Conservation (phyloP, 2,329 filamentous ascomycete genomes). For the Aspergillus floridensis region DNA sequence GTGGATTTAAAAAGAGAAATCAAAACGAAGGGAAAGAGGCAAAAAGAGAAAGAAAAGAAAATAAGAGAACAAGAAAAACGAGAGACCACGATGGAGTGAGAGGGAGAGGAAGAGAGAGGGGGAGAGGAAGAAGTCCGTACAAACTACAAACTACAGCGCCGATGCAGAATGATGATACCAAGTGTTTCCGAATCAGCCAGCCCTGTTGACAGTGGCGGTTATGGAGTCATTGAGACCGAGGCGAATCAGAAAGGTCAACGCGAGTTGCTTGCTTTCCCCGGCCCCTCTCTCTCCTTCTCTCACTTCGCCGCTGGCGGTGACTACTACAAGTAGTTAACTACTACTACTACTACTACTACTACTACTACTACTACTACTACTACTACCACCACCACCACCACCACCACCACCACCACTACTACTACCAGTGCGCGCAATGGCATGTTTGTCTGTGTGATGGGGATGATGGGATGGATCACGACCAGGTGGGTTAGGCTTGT, state of each 20-base stretch:
- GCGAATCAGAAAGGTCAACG: constrained; percentile 4
- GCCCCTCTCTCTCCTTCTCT: no score
- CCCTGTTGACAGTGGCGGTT: constrained; percentile 12
- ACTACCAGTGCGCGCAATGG: not conserved
- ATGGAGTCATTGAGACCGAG: constrained; percentile 1
- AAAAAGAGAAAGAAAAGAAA: constrained; percentile 12
- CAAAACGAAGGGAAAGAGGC: constrained; percentile 2
- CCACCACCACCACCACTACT: no score
- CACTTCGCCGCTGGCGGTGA: no score
- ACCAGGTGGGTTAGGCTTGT: not conserved
- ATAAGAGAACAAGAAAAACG: not conserved
- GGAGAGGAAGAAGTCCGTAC: not conserved
- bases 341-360: no score
- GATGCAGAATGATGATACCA: not conserved
- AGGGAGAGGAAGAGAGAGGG: not conserved
- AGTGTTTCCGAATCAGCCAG: constrained; percentile 8
- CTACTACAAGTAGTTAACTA: no score
- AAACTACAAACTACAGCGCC: not conserved
- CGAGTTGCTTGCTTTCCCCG: not conserved
- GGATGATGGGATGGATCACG: not conserved
- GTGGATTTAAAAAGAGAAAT: not conserved
- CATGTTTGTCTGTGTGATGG: constrained; percentile 1
- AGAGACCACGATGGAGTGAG: not conserved
- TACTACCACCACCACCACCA: no score
- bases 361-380: no score